Evolutionary conservation across 2,329 filamentous ascomycete genomes (phyloP), one percentile per base, ranked within the genome.

Genomic region (Didymella lethalis): DNA sequence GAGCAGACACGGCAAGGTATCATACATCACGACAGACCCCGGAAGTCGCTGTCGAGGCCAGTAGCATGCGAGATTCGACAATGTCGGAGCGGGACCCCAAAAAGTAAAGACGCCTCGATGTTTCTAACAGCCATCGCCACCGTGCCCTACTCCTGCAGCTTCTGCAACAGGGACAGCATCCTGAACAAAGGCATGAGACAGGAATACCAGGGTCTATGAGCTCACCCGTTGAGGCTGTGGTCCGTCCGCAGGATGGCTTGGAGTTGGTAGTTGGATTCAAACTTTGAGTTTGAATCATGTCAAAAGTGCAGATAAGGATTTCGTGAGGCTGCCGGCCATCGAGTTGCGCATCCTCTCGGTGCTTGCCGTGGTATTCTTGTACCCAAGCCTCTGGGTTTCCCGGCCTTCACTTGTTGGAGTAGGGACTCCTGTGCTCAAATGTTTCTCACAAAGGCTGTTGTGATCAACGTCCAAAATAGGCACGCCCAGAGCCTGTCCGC

Each of bases 1-100:
- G 46, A 25, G 56, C 46, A 50, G 28, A 50, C 50, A 59, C 51
- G 47, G 56, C 56, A 59, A 43, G 50, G 16, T 59, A 50, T 54
- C 46, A 28, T n/a, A 25, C 46, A 23, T 28, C 40, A n/a, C 23
- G 46, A 54, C 32, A 43, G 26, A 20, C 56, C 41, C 41, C 43
- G 43, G 51, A 54, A 34, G 48, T 16, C 46, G 44, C n/a, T 48
- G 29, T 31, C 32, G n/a, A 18, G 28, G 41, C 40, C 28, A 43
- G 50, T 29, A 54, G 56, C 56, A 59, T 28, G 20, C 45, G 26
- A 46, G 41, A 54, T 54, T 54, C 45, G 56, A 50, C 41, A 54
- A 59, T 47, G 49, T 59, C 47, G 50, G 56, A 51, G 34, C 18
- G 32, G 46, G 43, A 32, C 12, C 46, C 50, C 51, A 38, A 54